Evolutionary conservation across 2,329 filamentous ascomycete species (phyloP), one percentile per base, ranked within the genome.

Genomic region (Neospermospora avenae): DNA sequence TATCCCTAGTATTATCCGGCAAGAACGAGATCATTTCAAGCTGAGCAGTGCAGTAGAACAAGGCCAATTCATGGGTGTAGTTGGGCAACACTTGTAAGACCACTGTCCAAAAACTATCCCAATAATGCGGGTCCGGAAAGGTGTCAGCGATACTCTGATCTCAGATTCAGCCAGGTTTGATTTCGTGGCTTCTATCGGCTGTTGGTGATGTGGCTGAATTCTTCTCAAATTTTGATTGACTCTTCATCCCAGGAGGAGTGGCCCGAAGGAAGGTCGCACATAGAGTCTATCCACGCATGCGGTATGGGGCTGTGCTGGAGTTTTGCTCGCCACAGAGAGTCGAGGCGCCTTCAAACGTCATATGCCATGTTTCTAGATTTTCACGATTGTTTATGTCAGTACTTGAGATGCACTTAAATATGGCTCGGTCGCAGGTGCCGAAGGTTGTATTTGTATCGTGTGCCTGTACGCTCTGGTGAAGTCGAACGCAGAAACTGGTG

Each of bases 281-380:
- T 28, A 49, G 22, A 35, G 34, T 37, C n/a, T n/a, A 20, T 25
- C 46, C 34, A 2, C 18, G 11, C 3, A 16, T 39, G 20, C 6
- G 18, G 51, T 20, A 54, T 41, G 16, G 51, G 51, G 51, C 51
- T 54, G 51, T 54, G 51, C 39, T 24, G 24, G 22, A 54, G 13
- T 41, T 41, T 41, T 28, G 51, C 44, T 4, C 10, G 11, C 16
- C 49, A 22, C 28, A 6, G n/a, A 31, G 28, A 31, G 24, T 42
- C 51, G 16, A 31, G 49, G 24, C n/a, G n/a, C 35, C 51, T 31
- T 14, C 22, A 41, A 10, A 54, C 37, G 35, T 41, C 51, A 41
- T 54, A 42, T 54, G 39, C 51, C 22, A 22, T 3, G 16, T 18
- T 42, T 34, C 51, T 41, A 28, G 31, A 42, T 22, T 42, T 22